Conservation (phyloP, 1,284 basidiomycete species). For the Tilletia indica region DNA sequence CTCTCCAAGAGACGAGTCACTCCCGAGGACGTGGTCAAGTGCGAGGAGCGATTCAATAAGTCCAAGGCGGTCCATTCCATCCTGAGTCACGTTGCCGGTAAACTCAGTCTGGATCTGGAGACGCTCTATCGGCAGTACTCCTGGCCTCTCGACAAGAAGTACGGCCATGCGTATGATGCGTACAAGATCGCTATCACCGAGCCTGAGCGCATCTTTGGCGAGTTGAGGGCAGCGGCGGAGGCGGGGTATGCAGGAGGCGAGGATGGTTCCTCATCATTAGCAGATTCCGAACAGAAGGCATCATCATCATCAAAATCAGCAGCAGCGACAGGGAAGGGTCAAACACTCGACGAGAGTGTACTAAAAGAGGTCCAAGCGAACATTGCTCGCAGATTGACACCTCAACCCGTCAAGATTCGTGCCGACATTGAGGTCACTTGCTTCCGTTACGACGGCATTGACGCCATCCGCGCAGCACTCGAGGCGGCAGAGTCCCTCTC, state of each 20-base stretch:
- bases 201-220: conserved; percentile 10
- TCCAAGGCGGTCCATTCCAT: conserved; percentile 66
- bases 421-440: conserved; percentile 97
- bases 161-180: conserved; percentile 94
- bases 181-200: conserved; percentile 90
- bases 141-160: conserved; percentile 89
- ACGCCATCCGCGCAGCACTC: conserved; percentile 91
- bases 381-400: conserved; percentile 90
- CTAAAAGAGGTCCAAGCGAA: conserved; percentile 73
- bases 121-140: conserved; percentile 83
- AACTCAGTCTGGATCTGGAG: conserved; percentile 62
- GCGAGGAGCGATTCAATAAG: conserved; percentile 98
- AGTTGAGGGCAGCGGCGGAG: conserved; percentile 5
- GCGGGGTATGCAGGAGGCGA: conserved; percentile 3
- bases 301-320: neutral
- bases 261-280: neutral
- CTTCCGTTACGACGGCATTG: conserved; percentile 95
- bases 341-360: conserved; percentile 60
- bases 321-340: conserved; percentile 9
- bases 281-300: neutral
- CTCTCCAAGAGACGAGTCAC: conserved; percentile 98
- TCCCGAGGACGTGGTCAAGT: conserved; percentile 95
- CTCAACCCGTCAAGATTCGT: conserved; percentile 97
- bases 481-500: conserved; percentile 81
- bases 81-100: conserved; percentile 52